phyloP scores from a whole-genome alignment of 345 rosid genomes.

The Corchorus capsularis region DNA sequence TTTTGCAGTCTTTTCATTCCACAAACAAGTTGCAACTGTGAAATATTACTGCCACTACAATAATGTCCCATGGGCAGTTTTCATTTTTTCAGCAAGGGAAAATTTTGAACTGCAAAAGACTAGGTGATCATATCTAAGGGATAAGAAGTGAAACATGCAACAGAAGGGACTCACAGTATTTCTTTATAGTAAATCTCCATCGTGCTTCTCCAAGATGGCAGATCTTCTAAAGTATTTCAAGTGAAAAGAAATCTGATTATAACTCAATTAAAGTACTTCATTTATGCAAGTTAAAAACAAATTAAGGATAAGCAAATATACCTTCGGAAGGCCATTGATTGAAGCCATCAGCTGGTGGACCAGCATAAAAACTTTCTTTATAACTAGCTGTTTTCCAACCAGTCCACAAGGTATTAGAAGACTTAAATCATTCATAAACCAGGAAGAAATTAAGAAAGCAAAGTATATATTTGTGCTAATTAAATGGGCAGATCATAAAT shows the following conservation, averaged over 20 bases:
- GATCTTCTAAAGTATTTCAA: conserved; percentile 48
- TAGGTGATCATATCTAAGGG: no score
- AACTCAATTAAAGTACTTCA: neutral
- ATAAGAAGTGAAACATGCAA: neutral
- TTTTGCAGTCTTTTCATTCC: neutral
- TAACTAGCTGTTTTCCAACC: conserved; percentile 51
- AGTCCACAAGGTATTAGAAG: neutral
- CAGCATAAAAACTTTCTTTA: conserved; percentile 71
- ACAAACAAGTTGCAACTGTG: no score
- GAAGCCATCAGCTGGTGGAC: conserved; percentile 48
- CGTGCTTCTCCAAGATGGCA: conserved; percentile 66
- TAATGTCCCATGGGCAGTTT: no score
- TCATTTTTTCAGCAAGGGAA: no score
- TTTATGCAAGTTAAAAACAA: neutral
- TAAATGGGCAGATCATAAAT: neutral
- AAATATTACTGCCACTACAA: no score
- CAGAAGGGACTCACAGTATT: conserved; percentile 45
- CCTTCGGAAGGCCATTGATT: conserved; percentile 83
- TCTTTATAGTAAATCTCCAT: conserved; percentile 55
- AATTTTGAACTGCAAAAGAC: no score
- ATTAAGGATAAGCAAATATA: neutral
- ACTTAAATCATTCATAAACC: neutral
- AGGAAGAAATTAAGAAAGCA: neutral
- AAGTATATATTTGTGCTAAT: neutral
- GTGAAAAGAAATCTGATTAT: neutral